These are phyloP conservation scores for Plicaturopsis crispa DNA, from an alignment of 768 basidiomycete species.

Conservation along the genomic window DNA sequence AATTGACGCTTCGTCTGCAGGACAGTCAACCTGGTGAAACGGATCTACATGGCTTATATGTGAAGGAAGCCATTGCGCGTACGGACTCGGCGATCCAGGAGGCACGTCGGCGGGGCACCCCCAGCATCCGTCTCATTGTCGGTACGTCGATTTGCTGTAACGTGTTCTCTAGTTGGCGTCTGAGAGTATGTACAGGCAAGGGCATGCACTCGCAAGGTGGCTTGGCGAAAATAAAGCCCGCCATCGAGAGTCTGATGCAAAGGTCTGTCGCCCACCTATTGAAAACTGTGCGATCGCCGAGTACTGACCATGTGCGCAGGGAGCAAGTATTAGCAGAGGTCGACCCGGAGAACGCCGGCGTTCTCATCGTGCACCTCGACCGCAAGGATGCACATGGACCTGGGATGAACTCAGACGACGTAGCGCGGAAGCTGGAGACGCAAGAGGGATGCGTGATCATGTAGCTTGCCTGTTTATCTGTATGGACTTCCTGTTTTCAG, in stretches of 20 bases:
- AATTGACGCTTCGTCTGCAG: constrained; percentile 19
- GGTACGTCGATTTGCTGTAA: constrained; percentile 35
- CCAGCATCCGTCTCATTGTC: constrained; percentile 74
- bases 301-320: constrained; percentile 31
- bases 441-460: constrained; percentile 61
- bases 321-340: constrained; percentile 64
- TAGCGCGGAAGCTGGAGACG: constrained; percentile 43
- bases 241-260: constrained; percentile 79
- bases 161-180: neutral
- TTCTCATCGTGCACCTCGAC: constrained; percentile 74
- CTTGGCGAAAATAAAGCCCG: constrained; percentile 85
- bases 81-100: constrained; percentile 65
- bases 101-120: constrained; percentile 56
- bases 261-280: constrained; percentile 39
- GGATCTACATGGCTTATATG: constrained; percentile 89
- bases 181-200: constrained; percentile 45
- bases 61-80: constrained; percentile 80
- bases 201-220: constrained; percentile 77
- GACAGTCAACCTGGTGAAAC: constrained; percentile 69
- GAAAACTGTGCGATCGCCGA: no score
- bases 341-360: constrained; percentile 78
- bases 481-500: no score
- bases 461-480: constrained; percentile 27
- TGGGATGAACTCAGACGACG: constrained; percentile 50
- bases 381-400: constrained; percentile 25